phyloP scores from a whole-genome alignment of 148 eudicot species.

The Spergularia bocconei region DNA sequence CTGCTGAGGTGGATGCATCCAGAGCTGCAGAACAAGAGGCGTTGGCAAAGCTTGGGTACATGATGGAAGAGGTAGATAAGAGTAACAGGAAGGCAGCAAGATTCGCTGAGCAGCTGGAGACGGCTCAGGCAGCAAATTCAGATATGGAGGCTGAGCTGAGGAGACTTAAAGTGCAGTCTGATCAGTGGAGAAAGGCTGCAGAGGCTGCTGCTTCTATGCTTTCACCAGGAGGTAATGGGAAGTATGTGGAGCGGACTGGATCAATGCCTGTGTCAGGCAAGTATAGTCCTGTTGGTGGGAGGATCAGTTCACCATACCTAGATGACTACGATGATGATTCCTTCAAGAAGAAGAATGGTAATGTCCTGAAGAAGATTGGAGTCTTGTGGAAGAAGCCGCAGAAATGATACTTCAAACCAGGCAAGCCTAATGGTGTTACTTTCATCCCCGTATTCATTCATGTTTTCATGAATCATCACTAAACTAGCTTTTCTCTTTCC shows the following conservation, averaged over 20 bases:
- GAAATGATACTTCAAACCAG: slow-evolving; percentile 35
- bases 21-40: slow-evolving; percentile 56
- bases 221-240: slow-evolving; percentile 55
- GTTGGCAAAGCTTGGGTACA: slow-evolving; percentile 44
- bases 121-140: slow-evolving; percentile 47
- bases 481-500: background rate
- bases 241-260: slow-evolving; percentile 65
- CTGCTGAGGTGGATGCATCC: slow-evolving; percentile 43
- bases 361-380: slow-evolving; percentile 71
- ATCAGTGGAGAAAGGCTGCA: slow-evolving; percentile 97
- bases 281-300: slow-evolving; percentile 43
- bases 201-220: slow-evolving; percentile 92
- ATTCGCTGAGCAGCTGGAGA: slow-evolving; percentile 63
- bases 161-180: slow-evolving; percentile 73
- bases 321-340: slow-evolving; percentile 70
- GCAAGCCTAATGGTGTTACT: slow-evolving; percentile 8
- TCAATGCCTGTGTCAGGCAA: slow-evolving; percentile 51
- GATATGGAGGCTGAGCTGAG: slow-evolving; percentile 86
- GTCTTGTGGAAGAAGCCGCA: slow-evolving; percentile 87
- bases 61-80: slow-evolving; percentile 55
- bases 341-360: slow-evolving; percentile 77
- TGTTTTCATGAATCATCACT: background rate
- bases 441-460: too few species aligned
- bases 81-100: slow-evolving; percentile 45
- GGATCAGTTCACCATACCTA: slow-evolving; percentile 39